phyloP scores from a whole-genome alignment of 2,329 filamentous ascomycete species.

The Fusarium decemcellulare region DNA sequence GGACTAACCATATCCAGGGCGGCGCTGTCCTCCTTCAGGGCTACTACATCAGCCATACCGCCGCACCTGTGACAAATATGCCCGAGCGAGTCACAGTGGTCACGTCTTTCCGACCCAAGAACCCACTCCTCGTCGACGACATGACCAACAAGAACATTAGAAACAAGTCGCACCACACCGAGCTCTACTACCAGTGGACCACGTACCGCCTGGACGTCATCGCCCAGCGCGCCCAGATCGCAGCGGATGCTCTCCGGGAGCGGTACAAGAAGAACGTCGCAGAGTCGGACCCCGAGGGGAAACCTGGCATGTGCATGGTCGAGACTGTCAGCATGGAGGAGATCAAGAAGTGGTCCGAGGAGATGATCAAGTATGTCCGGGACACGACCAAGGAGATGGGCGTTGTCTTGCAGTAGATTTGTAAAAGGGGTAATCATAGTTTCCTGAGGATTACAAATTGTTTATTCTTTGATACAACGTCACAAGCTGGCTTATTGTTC shows the following conservation, averaged over 20 bases:
- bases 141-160: slow-evolving; percentile 52
- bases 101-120: slow-evolving; percentile 59
- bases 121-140: slow-evolving; percentile 57
- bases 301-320: slow-evolving; percentile 41
- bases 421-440: neutral
- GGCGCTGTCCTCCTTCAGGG: slow-evolving; percentile 62
- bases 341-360: slow-evolving; percentile 45
- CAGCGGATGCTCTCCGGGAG: slow-evolving; percentile 38
- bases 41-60: slow-evolving; percentile 61
- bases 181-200: slow-evolving; percentile 50
- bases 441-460: too few relatives aligned
- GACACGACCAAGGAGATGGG: slow-evolving; percentile 50
- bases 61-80: slow-evolving; percentile 56
- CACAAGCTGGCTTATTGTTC: neutral
- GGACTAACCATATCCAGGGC: slow-evolving; percentile 42
- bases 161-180: slow-evolving; percentile 43
- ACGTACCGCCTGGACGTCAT: slow-evolving; percentile 47
- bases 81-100: slow-evolving; percentile 63
- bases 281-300: slow-evolving; percentile 39
- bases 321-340: slow-evolving; percentile 47
- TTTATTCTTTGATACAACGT: too few relatives aligned
- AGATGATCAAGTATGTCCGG: slow-evolving; percentile 49
- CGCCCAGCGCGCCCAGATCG: slow-evolving; percentile 34
- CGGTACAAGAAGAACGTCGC: slow-evolving; percentile 43
- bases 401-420: neutral